These are phyloP conservation scores for Arthrobotrys musiformis DNA, from an alignment of 2,329 filamentous ascomycete genomes.

Conservation along the genomic window DNA sequence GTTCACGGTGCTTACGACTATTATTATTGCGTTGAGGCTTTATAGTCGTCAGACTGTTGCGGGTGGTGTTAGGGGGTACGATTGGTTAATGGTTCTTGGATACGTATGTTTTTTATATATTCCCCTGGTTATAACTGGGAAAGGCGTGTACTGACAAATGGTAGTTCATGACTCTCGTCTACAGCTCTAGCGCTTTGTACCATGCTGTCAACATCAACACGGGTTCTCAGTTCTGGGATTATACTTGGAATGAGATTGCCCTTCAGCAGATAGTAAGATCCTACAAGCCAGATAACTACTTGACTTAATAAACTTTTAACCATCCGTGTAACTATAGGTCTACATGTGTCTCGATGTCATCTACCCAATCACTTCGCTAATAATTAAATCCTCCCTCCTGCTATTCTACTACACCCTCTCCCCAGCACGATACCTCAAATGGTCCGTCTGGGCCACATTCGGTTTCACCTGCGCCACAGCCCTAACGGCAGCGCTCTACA, in stretches of 20 bases:
- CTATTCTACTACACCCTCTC: slow-evolving; percentile 52
- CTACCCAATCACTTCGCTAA: slow-evolving; percentile 35
- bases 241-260: slow-evolving; percentile 43
- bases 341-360: slow-evolving; percentile 46
- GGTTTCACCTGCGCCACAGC: slow-evolving; percentile 20
- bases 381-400: slow-evolving; percentile 50
- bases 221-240: slow-evolving; percentile 47
- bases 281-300: no score
- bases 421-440: slow-evolving; percentile 30
- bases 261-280: slow-evolving; percentile 33
- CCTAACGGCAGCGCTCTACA: slow-evolving; percentile 14
- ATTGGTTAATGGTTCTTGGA: slow-evolving; percentile 53
- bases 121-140: background rate
- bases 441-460: slow-evolving; percentile 43
- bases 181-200: slow-evolving; percentile 38
- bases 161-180: slow-evolving; percentile 40
- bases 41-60: slow-evolving; percentile 46
- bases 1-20: slow-evolving; percentile 38
- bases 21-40: slow-evolving; percentile 33
- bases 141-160: background rate
- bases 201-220: slow-evolving; percentile 45
- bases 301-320: no score
- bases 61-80: slow-evolving; percentile 39
- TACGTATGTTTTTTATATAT: slow-evolving; percentile 31
- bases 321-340: slow-evolving; percentile 7